These are phyloP conservation scores for Botrytis squamosa DNA, from an alignment of 2,329 filamentous ascomycete genomes.

Conservation along the genomic window DNA sequence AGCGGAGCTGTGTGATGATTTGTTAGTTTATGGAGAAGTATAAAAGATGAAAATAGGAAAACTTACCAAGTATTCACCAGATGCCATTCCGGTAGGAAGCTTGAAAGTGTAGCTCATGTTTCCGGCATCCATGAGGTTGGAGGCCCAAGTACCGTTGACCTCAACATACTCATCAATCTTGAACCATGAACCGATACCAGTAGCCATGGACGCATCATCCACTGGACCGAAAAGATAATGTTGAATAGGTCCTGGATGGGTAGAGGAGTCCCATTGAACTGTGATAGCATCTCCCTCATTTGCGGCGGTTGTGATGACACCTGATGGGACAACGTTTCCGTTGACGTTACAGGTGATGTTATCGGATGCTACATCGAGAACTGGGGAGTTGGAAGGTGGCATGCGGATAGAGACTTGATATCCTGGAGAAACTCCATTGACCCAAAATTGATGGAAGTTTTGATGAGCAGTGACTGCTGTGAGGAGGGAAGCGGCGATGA, in stretches of 20 bases:
- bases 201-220: constrained; percentile 32
- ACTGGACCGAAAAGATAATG: constrained; percentile 42
- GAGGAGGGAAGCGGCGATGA: constrained; percentile 33
- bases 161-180: constrained; percentile 39
- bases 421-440: constrained; percentile 42
- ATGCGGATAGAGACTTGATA: constrained; percentile 44
- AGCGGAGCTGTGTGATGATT: constrained; percentile 25
- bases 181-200: constrained; percentile 38
- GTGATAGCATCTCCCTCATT: constrained; percentile 41
- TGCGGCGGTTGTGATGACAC: constrained; percentile 39
- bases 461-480: constrained; percentile 41
- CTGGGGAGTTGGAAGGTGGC: constrained; percentile 51
- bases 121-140: constrained; percentile 34
- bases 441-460: constrained; percentile 46
- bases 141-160: constrained; percentile 37
- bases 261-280: constrained; percentile 43
- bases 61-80: constrained; percentile 32
- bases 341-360: constrained; percentile 51
- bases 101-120: constrained; percentile 34
- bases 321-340: constrained; percentile 37
- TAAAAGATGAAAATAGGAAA: too few species aligned
- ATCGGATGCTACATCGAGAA: constrained; percentile 47
- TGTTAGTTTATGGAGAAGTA: not conserved
- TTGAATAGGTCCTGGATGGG: constrained; percentile 43
- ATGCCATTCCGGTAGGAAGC: constrained; percentile 29